A percentile compares a stretch with the other conserved stretches of the same genome.
These are phyloP conservation scores for Alternaria burnsii DNA, from an alignment of 2,329 filamentous ascomycete species.

Conservation along the genomic window DNA sequence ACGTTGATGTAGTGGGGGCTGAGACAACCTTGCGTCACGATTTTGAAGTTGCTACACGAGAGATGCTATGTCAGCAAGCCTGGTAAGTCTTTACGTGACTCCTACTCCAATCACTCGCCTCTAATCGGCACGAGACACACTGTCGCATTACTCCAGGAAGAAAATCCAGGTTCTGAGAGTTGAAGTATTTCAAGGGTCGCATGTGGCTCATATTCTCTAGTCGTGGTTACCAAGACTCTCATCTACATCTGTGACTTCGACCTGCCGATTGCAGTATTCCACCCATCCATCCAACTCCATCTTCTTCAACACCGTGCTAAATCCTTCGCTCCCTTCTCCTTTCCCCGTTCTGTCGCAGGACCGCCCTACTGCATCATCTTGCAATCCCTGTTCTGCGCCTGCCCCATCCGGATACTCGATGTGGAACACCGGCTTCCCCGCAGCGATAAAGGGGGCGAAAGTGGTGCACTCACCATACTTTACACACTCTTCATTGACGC, in stretches of 20 bases:
- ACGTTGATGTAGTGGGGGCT: background rate
- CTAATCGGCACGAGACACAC: background rate
- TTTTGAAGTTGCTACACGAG: background rate
- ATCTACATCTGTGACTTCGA: conserved; percentile 35
- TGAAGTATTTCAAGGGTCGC: too few species aligned
- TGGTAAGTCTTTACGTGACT: background rate
- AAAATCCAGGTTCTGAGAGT: too few species aligned
- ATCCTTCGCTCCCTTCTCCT: conserved; percentile 57
- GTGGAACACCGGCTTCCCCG: conserved; percentile 74
- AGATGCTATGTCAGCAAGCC: background rate
- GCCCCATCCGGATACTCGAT: conserved; percentile 72
- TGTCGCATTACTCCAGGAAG: background rate
- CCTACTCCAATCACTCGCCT: background rate
- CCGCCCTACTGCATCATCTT: conserved; percentile 41
- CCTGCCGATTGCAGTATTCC: conserved; percentile 59
- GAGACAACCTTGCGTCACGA: background rate
- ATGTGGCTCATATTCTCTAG: background rate
- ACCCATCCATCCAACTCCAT: conserved; percentile 71
- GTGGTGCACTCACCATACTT: conserved; percentile 67
- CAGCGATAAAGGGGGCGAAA: conserved; percentile 66
- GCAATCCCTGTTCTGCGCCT: conserved; percentile 37
- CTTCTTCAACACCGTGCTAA: conserved; percentile 72
- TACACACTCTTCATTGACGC: conserved; percentile 75
- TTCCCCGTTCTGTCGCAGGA: conserved; percentile 53
- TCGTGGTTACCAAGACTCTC: conserved; percentile 10